Base-by-base conservation (phyloP, 768 basidiomycete genomes). In the Boletus eberwhitei region DNA sequence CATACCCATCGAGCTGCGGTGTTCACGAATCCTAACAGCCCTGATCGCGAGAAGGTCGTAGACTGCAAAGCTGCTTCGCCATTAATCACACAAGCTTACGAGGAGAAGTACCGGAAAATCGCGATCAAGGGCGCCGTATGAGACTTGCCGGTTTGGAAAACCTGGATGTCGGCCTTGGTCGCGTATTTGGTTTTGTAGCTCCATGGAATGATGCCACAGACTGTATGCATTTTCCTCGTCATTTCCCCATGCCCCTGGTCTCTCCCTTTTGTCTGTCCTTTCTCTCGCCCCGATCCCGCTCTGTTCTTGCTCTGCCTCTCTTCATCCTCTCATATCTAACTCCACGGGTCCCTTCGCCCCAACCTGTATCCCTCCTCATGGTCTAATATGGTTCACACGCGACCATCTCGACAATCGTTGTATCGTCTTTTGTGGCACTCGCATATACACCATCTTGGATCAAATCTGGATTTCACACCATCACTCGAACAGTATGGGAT, bases 121-220 rank as follows among this genome's bases (percentile, higher is more conserved):
- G 84, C 83, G 64, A 92, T 98, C 73, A 94, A 85, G 77, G 96
- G 96, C 62, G 93, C 94, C 67, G 88, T 96, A 73, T 94, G 77
- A 69, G 42, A 50, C 40, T 40, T 24, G 54, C 32, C 21, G 8
- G 39, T 47, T 36, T 19, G 53, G 53, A 54, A 44, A 39, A 42
- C 41, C 44, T 36, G 52, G 58, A 56, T 49, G 22, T 42, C 21
- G 29, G 49, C 35, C 51, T 37, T 52, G 50, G 37, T 36, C 29
- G 34, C 31, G 24, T 39, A 19, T 31, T 50, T 39, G 54, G 54
- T 39, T 38, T 39, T 34, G 50, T 57, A 48, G 52, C 53, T 55
- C 53, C 22, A 31, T 47, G 63, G 64, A 48, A 56, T 40, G 51
- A 58, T 57, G 57, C 53, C 54, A 32, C 39, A 51, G 40, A 50